Evolutionary conservation across 2,329 filamentous ascomycete genomes (phyloP).

Genomic region (Thyridium curvatum): DNA sequence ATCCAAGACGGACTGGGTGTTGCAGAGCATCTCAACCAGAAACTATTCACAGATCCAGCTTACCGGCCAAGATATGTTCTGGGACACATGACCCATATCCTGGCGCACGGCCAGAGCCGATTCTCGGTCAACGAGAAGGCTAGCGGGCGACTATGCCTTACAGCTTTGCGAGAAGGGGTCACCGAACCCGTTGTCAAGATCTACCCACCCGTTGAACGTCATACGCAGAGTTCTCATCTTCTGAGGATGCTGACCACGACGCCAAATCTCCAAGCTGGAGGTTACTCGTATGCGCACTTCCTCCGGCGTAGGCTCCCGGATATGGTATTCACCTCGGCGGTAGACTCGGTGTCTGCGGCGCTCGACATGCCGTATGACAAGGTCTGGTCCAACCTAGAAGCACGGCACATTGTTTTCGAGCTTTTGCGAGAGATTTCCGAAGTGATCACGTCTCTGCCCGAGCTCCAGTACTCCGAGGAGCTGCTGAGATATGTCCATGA

Average conservation of each 20-base stretch:
- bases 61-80: conserved; percentile 70
- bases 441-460: conserved; percentile 69
- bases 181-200: conserved; percentile 9
- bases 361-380: conserved; percentile 70
- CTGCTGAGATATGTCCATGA: conserved; percentile 50
- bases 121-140: conserved; percentile 19
- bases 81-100: conserved; percentile 49
- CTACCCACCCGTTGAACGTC: background rate
- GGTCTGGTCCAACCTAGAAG: conserved; percentile 59
- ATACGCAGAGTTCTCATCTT: conserved; percentile 39
- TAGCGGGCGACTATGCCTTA: conserved; percentile 25
- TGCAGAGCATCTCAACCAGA: conserved; percentile 67
- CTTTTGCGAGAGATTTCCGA: conserved; percentile 68
- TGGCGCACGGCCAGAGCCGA: conserved; percentile 33
- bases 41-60: conserved; percentile 61
- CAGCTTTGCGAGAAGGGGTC: conserved; percentile 12
- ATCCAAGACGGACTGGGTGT: conserved; percentile 59
- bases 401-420: conserved; percentile 60
- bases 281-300: conserved; percentile 53
- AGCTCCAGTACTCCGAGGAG: conserved; percentile 57
- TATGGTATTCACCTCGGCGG: conserved; percentile 66
- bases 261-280: conserved; percentile 54
- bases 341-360: conserved; percentile 76
- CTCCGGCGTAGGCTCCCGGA: conserved; percentile 72
- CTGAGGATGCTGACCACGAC: conserved; percentile 57